A percentile compares a stretch with the other conserved stretches of the same genome.
Evolutionary conservation across 2,329 filamentous ascomycete species (phyloP).

Genomic region (Knufia petricola): DNA sequence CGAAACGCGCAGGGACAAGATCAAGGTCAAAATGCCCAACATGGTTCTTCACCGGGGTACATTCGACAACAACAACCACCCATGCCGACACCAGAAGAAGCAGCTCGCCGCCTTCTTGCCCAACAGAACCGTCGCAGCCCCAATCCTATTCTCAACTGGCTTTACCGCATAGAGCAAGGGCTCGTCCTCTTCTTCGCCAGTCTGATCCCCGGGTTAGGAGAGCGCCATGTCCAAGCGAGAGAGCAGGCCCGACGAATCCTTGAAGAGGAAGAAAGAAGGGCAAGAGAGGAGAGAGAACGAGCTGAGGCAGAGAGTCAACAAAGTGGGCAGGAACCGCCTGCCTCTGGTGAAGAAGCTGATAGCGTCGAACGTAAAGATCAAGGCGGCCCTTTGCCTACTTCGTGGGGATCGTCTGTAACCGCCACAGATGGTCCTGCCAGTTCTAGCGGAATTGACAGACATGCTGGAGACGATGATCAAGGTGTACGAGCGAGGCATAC

Average conservation of each 20-base stretch:
- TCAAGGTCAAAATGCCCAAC: neutral
- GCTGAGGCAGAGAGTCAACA: neutral
- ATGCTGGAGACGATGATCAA: neutral
- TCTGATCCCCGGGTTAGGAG: constrained; percentile 52
- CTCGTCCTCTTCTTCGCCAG: constrained; percentile 54
- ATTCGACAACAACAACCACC: neutral
- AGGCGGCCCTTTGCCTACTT: neutral
- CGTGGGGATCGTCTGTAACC: neutral
- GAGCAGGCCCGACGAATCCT: constrained; percentile 37
- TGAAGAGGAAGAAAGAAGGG: constrained; percentile 18
- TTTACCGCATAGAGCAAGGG: constrained; percentile 40
- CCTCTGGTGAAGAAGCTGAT: neutral
- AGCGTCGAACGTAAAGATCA: neutral
- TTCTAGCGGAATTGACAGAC: constrained; percentile 1
- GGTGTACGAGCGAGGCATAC: constrained; percentile 2
- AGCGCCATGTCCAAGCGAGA: constrained; percentile 49
- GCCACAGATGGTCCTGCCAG: neutral
- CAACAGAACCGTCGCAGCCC: constrained; percentile 16
- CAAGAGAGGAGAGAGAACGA: constrained; percentile 10
- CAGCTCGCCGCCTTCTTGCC: constrained; percentile 20
- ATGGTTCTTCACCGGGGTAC: no score
- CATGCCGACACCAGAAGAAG: constrained; percentile 18
- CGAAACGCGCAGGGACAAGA: neutral
- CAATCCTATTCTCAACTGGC: constrained; percentile 13
- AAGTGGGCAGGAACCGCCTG: neutral